A percentile compares a stretch with the other conserved stretches of the same genome.
Evolutionary conservation across 2,329 filamentous ascomycete species (phyloP).

Genomic region (Dothiorella sarmentorum): DNA sequence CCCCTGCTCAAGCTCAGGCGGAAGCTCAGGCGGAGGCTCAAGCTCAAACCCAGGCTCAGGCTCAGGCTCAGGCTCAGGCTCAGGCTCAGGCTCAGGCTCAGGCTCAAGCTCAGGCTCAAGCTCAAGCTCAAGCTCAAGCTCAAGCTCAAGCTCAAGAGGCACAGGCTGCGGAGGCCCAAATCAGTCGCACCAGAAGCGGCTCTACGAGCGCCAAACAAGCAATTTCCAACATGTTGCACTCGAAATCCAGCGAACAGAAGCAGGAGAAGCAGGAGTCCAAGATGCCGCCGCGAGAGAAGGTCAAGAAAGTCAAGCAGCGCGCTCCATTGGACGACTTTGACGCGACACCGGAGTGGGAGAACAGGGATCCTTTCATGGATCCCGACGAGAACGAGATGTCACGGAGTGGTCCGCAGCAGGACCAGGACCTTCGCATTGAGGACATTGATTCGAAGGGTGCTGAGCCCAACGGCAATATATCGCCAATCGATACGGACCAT

Average conservation of each 20-base stretch:
- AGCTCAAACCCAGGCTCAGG: background rate
- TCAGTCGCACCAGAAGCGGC: slow-evolving; percentile 6
- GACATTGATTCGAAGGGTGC: slow-evolving; percentile 10
- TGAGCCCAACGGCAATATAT: background rate
- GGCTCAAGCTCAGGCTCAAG: background rate
- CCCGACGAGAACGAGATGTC: slow-evolving; percentile 32
- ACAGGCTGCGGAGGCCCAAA: background rate
- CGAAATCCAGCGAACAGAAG: slow-evolving; percentile 4
- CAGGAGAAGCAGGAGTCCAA: too few species aligned
- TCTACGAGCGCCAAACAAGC: slow-evolving; percentile 14
- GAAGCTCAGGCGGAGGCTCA: background rate
- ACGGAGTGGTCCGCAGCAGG: slow-evolving; percentile 23
- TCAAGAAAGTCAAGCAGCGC: slow-evolving; percentile 58
- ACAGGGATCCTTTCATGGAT: slow-evolving; percentile 44
- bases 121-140: background rate
- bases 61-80: background rate
- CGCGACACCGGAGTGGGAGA: slow-evolving; percentile 50
- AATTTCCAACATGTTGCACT: slow-evolving; percentile 15
- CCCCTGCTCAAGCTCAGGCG: background rate
- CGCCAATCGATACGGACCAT: slow-evolving; percentile 29
- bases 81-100: slow-evolving; percentile 2
- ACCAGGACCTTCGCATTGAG: slow-evolving; percentile 7
- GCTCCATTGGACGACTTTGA: slow-evolving; percentile 71
- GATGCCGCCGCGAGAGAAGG: slow-evolving; percentile 52
- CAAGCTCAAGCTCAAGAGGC: background rate